Conservation (phyloP, 805 yeast species). For the Pichia heedii region DNA sequence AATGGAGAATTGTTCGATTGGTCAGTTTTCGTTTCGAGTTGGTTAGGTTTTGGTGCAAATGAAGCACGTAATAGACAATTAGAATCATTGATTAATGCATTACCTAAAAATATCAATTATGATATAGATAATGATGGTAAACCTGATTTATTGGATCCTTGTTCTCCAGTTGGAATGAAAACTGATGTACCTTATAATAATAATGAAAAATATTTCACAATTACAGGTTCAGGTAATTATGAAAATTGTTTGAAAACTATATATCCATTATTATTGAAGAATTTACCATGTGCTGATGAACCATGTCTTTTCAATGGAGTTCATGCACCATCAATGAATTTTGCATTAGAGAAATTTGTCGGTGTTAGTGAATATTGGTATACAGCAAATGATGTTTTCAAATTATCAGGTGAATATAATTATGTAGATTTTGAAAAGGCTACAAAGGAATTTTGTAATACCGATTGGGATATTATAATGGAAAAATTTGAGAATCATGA, state of each 20-base stretch:
- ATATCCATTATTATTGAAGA: constrained; percentile 69
- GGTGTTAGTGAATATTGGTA: constrained; percentile 98
- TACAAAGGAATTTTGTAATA: constrained; percentile 65
- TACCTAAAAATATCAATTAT: constrained; percentile 37
- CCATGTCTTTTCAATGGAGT: constrained; percentile 95
- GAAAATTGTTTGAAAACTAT: constrained; percentile 61
- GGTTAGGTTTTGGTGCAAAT: constrained; percentile 98
- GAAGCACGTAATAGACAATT: constrained; percentile 77
- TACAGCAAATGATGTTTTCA: constrained; percentile 85
- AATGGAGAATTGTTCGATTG: constrained; percentile 68
- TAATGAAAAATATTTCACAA: constrained; percentile 31
- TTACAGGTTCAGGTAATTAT: constrained; percentile 73
- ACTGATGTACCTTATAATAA: constrained; percentile 40
- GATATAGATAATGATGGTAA: constrained; percentile 40
- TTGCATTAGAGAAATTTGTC: constrained; percentile 69
- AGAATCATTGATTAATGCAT: constrained; percentile 38
- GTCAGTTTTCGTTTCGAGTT: constrained; percentile 87
- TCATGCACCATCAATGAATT: constrained; percentile 85
- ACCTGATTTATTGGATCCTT: constrained; percentile 57
- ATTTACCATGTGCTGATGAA: constrained; percentile 72
- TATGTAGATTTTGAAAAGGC: constrained; percentile 57
- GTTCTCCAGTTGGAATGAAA: constrained; percentile 60
- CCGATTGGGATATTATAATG: constrained; percentile 54
- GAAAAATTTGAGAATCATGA: constrained; percentile 42
- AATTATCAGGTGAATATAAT: constrained; percentile 82